phyloP scores from a whole-genome alignment of 352 stramenopile species.

The Pythium brachiatum region DNA sequence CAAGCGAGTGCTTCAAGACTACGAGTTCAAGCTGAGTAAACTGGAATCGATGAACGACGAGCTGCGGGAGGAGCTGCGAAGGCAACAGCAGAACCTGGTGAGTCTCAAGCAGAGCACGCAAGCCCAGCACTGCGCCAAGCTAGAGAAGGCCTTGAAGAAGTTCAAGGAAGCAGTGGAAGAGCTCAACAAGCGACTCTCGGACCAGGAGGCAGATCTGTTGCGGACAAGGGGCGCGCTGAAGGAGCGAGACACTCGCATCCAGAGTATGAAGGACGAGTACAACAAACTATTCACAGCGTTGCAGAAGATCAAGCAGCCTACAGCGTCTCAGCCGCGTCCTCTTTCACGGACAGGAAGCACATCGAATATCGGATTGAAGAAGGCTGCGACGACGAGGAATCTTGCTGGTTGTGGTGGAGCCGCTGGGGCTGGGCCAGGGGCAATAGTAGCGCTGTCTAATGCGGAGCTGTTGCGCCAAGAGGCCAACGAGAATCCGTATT shows the following conservation, averaged over 20 bases:
- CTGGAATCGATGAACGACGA: conserved; percentile 44
- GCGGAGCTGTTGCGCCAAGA: conserved; percentile 9
- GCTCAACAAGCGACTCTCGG: conserved; percentile 25
- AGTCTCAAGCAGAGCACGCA: conserved; percentile 50
- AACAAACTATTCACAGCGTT: conserved; percentile 63
- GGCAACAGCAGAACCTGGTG: conserved; percentile 54
- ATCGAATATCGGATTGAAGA: conserved; percentile 5
- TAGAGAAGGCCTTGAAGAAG: conserved; percentile 53
- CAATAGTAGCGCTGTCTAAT: not conserved
- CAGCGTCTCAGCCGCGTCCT: not conserved
- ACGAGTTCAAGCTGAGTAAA: conserved; percentile 44
- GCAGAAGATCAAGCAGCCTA: conserved; percentile 56
- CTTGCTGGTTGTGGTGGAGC: not conserved
- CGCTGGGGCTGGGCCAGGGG: not conserved
- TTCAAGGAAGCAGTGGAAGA: conserved; percentile 31
- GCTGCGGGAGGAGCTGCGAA: conserved; percentile 35
- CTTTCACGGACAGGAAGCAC: conserved; percentile 2
- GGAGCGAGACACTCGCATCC: conserved; percentile 45
- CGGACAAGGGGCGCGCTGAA: conserved; percentile 48
- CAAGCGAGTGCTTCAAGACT: conserved; percentile 48
- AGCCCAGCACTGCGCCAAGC: conserved; percentile 39
- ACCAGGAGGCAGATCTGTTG: conserved; percentile 52
- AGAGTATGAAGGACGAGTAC: conserved; percentile 73
- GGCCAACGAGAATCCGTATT: conserved; percentile 64
- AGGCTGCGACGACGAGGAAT: not conserved